These are phyloP conservation scores for Fusarium succisae DNA, from an alignment of 2,329 filamentous ascomycete species.

Conservation along the genomic window DNA sequence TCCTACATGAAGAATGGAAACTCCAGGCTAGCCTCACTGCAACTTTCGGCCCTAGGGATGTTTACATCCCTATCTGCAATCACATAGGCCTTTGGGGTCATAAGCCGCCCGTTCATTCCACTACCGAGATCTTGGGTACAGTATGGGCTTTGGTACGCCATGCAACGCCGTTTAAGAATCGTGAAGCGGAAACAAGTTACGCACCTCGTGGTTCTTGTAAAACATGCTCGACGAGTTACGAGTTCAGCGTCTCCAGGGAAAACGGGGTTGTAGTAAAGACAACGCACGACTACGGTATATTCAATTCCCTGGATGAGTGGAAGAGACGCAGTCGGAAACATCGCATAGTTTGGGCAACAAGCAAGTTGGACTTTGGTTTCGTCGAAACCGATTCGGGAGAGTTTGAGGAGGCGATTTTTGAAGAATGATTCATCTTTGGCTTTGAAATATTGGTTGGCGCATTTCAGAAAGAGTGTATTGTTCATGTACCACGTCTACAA, in stretches of 20 bases:
- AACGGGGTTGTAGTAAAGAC: not conserved
- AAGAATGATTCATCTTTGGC: fast-evolving
- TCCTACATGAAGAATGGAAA: not conserved
- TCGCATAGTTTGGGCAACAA: fast-evolving
- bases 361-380: not conserved
- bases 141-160: not conserved
- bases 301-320: not conserved
- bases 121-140: not conserved
- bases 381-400: not conserved
- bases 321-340: not conserved
- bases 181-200: fast-evolving
- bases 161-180: not conserved
- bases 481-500: not conserved
- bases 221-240: not conserved
- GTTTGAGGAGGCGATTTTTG: not conserved
- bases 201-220: not conserved
- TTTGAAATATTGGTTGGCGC: not conserved
- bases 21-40: not conserved
- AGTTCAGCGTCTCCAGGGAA: not conserved
- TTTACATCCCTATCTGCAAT: not conserved
- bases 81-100: not conserved
- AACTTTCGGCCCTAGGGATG: fast-evolving
- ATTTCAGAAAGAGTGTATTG: not conserved
- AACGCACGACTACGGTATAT: not conserved
- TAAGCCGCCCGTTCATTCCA: not conserved